Conservation (phyloP, 2,329 filamentous ascomycete species). For the Arthrobotrys sinensis region DNA sequence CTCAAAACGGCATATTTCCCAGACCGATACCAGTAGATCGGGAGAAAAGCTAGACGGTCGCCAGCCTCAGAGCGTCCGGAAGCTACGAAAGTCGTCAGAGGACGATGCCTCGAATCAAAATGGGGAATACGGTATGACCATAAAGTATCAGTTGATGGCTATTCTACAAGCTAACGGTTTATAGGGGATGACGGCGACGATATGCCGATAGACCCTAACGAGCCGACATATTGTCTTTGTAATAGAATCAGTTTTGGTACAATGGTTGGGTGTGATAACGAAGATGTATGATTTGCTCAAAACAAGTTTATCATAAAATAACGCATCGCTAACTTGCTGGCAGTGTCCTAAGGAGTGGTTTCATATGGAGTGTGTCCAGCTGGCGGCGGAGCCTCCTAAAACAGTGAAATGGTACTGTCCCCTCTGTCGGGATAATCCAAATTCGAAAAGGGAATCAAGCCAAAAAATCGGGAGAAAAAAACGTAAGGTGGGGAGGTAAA, state of each 20-base stretch:
- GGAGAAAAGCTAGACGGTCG: slow-evolving; percentile 1
- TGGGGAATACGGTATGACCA: slow-evolving; percentile 45
- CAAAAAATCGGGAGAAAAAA: slow-evolving; percentile 53
- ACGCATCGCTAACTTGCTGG: slow-evolving; percentile 60
- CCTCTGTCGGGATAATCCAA: slow-evolving; percentile 80
- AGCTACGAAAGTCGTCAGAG: slow-evolving; percentile 68
- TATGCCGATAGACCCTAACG: slow-evolving; percentile 80
- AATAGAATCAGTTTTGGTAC: slow-evolving; percentile 84
- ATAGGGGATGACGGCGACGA: slow-evolving; percentile 78
- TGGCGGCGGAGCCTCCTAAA: slow-evolving; percentile 78
- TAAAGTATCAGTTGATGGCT: not conserved
- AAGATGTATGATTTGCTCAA: slow-evolving; percentile 74
- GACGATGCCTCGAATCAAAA: not conserved
- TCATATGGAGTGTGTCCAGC: slow-evolving; percentile 82
- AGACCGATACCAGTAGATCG: slow-evolving; percentile 5
- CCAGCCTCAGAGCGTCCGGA: slow-evolving; percentile 63
- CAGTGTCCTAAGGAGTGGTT: slow-evolving; percentile 89
- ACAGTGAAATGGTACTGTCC: slow-evolving; percentile 90
- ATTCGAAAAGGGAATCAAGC: slow-evolving; percentile 47
- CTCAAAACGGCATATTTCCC: slow-evolving; percentile 18
- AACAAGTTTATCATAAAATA: not conserved
- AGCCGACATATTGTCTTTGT: slow-evolving; percentile 83
- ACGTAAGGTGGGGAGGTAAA: slow-evolving; percentile 48
- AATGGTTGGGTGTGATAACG: slow-evolving; percentile 87
- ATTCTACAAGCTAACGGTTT: slow-evolving; percentile 56